Base-by-base conservation (phyloP, 2,329 filamentous ascomycete genomes). In the Arthroderma uncinatum region DNA sequence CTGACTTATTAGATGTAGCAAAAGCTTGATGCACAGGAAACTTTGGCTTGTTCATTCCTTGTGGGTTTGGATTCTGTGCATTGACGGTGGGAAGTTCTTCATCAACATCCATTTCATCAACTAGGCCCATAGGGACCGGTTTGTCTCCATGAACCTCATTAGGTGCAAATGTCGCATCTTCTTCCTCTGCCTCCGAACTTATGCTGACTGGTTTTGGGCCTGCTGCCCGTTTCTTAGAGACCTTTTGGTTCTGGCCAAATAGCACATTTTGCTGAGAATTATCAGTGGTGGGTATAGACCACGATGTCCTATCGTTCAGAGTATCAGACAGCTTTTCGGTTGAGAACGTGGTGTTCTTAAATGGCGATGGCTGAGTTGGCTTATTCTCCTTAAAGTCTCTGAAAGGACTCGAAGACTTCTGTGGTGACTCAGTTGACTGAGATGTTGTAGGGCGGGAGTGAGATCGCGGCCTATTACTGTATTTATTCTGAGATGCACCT, bases 61-160 rank as follows among this genome's bases (percentile, higher is more conserved):
- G 44, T 19, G 54, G 23, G 9, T 39, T 30, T 52, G 36, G 30
- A n/a, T n/a, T n/a, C n/a, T n/a, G n/a, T 12, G 36, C 21, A 54
- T 56, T 14, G 57, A 58, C 40, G 57, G 44, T 53, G 56, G 69
- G 63, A 9, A 66, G 48, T 7, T 70, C 70, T 10, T 73, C 70
- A 58, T 77, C 75, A 53, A 78, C 67, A 60, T 78, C 75, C 75
- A 77, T 77, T 8, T 70, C 71, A 59, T 76, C 74, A 3, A 56
- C 66, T 40, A 50, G 23, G 65, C 66, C 21, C 58, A 60, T 47
- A 14, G n/a, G 44, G n/a, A 25, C 25, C 5, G 8, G 23, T 30
- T 50, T 50, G 62, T 19, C 21, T 7, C 28, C 48, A 33, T 16
- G 16, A n/a, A 60, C 61, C 36, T 57, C 59, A 23, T 62, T 58